Base-by-base conservation (phyloP, 1,139 yeast genomes). In the Blastobotrys capitulatus region DNA sequence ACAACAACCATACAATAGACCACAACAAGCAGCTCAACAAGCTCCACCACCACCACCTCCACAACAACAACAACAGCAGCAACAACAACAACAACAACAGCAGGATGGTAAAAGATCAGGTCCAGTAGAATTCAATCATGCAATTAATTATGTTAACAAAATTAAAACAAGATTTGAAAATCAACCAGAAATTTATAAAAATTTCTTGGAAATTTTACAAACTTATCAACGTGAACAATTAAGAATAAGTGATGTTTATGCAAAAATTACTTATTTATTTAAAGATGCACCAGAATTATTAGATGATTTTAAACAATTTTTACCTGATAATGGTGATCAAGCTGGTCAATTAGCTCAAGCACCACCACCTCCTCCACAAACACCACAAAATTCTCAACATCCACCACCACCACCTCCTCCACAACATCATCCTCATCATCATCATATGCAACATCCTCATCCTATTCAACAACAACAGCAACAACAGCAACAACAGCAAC, bases 101-200 rank as follows among this genome's bases (percentile, higher is more conserved):
- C 32, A 18, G 8, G 42, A 25, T 10, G 63, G 54, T 26, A 47
- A 20, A 52, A 44, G 22, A 46, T 44, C 16, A 54, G 92, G 94
- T 2, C 97, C 95, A 50, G 92, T 89, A 10, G 97, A 92, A 70
- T 90, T 92, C 72, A 90, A 92, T 65, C 97, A 92, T 68, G 98
- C 98, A 29, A 92, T 92, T 56, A 85, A 86, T 56, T 92, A 92
- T 64, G 99, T 92, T 52, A 92, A 92, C 72, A 89, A 90, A 68
- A 92, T 92, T 62, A 94, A 94, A 66, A 90, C 92, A 47, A 79
- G 97, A 54, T 92, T 89, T 68, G 86, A 96, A 31, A 80, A 83
- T 63, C 96, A 90, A 65, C 98, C 98, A 0, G 97, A 92, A 62
- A 87, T 89, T 51, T 92, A 92, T 73, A 94, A 94, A 70, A 90